Evolutionary conservation across 2,329 filamentous ascomycete genomes (phyloP), one percentile per base, ranked within the genome.

Genomic region (Sclerotinia trifoliorum): DNA sequence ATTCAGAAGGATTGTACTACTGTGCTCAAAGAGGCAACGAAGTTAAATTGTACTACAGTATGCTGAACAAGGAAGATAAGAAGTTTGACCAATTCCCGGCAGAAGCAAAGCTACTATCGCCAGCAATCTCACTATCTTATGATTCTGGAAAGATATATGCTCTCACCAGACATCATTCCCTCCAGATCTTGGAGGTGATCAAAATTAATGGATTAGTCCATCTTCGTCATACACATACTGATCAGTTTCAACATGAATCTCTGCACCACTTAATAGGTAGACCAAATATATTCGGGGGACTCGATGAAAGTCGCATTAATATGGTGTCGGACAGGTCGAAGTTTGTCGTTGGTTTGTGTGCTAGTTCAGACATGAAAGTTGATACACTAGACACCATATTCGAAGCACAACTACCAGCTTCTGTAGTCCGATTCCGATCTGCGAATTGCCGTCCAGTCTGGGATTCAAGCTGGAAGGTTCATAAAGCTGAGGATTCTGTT

Each of bases 1-100:
- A 85, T 69, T 80, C 82, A 4, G 81, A 85, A 68, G 80, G 86
- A 69, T 77, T 90, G 60, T 83, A 90, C 71, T 83, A 85, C 78
- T 84, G 86, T 75, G 78, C 81, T 70, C 81, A 88, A 70, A 78
- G 76, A 19, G 80, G 32, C 4, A 42, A 32, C 61, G 46, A 60
- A 66, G 15, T 66, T 52, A 67, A 55, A 46, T 32, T 42, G 48
- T 48, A 35, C 26, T 44, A 60, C 15, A 62, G 46, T 24, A 24
- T 32, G 35, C n/a, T 61, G 15, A 39, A 62, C 17, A 62, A 49
- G 17, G 60, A 24, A 24, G 80, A 85, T 44, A 87, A 83, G 74
- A 85, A 80, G 69, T 79, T 90, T 55, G 82, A 79, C 54, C 82
- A 79, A 66, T 76, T 78, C 6, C 77, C 81, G 67, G 84, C 82